phyloP scores from a whole-genome alignment of 441 rosid genomes.

The Kokia cookei region DNA sequence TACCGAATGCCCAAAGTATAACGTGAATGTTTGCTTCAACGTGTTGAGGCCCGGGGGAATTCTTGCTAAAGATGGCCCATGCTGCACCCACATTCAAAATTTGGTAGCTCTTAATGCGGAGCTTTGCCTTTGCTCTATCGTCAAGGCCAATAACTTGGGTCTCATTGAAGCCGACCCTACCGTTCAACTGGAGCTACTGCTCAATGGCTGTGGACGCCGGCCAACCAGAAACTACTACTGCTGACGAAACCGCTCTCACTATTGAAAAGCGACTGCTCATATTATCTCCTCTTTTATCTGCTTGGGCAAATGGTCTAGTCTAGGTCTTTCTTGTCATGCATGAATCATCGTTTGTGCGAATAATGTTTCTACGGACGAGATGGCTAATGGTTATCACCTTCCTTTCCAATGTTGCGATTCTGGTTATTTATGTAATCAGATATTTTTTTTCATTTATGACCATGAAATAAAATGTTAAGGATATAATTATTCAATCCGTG shows the following conservation, averaged over 20 bases:
- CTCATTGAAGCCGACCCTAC: constrained; percentile 32
- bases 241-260: background rate
- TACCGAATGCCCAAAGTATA: constrained; percentile 36
- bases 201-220: background rate
- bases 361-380: too few species aligned
- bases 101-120: constrained; percentile 50
- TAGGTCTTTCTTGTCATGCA: background rate
- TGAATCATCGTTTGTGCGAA: too few species aligned
- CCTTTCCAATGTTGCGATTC: too few species aligned
- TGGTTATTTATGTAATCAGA: too few species aligned
- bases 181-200: constrained; percentile 15
- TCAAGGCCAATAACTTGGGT: constrained; percentile 44
- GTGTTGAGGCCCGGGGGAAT: background rate
- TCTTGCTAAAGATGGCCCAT: constrained; percentile 13
- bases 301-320: background rate
- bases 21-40: constrained; percentile 43
- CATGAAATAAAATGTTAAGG: too few species aligned
- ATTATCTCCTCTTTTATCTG: background rate
- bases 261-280: background rate
- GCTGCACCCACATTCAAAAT: constrained; percentile 41
- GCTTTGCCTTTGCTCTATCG: constrained; percentile 55
- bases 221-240: background rate
- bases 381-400: too few species aligned
- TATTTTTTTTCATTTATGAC: too few species aligned
- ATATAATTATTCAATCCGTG: too few species aligned